A percentile compares a stretch with the other conserved stretches of the same genome.
Evolutionary conservation across 2,329 filamentous ascomycete genomes (phyloP).

Genomic region (Cytospora chrysosperma): DNA sequence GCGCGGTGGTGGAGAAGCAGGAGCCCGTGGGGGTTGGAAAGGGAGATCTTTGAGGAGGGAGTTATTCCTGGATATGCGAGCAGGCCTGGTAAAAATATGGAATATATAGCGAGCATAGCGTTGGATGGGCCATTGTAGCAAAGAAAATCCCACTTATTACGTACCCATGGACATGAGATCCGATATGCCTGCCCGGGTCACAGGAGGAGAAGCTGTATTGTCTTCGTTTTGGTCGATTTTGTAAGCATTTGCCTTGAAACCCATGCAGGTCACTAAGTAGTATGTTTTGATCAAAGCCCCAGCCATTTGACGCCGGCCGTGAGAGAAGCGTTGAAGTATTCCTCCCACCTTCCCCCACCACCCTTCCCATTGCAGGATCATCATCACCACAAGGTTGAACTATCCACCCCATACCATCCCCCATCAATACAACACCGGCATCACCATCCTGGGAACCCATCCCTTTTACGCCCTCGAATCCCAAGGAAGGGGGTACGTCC

Average conservation of each 20-base stretch:
- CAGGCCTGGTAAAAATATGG: not conserved
- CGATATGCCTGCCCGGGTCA: not conserved
- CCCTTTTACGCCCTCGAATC: slow-evolving; percentile 38
- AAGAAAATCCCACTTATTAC: not conserved
- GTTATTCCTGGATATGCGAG: not conserved
- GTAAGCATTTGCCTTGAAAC: not conserved
- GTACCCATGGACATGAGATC: not conserved
- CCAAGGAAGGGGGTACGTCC: slow-evolving; percentile 72
- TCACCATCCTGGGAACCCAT: not conserved
- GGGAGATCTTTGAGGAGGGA: not conserved
- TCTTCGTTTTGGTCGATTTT: not conserved
- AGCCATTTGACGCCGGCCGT: not conserved
- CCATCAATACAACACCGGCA: not conserved
- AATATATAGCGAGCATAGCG: slow-evolving; percentile 14
- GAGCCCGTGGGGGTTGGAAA: not conserved
- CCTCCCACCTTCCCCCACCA: not conserved
- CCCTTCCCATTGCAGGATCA: not conserved
- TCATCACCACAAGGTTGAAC: slow-evolving; percentile 10
- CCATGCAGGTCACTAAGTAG: not conserved
- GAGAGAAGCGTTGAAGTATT: slow-evolving; percentile 15
- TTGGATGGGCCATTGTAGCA: slow-evolving; percentile 4
- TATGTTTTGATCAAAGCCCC: not conserved
- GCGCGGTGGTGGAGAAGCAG: not conserved
- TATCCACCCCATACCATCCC: not conserved
- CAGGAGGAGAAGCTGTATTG: slow-evolving; percentile 1